Evolutionary conservation across 352 stramenopile species (phyloP), one percentile per base, ranked within the genome.

Genomic region (Globisporangium abappressorium): DNA sequence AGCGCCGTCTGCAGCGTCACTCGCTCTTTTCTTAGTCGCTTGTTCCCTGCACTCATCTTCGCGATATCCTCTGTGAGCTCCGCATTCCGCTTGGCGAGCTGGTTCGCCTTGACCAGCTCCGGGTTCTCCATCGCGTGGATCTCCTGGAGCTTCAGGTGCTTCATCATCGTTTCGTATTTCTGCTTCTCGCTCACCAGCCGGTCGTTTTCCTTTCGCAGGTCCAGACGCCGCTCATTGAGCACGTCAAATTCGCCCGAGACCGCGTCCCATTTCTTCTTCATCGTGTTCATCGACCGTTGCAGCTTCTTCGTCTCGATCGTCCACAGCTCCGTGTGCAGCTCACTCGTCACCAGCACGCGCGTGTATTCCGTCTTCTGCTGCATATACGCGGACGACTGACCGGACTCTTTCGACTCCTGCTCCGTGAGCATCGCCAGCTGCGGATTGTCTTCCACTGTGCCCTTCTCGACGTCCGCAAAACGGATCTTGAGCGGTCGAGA

Each of bases 291-390:
- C 38, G 82, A 84, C 6, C 83, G 78, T 59, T 84, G 62, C 56
- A 94, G 68, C 66, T 95, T 95, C 62, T 92, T 91, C 61, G 86
- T 93, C 69, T 95, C 87, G 63, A 94, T 93, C 24, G 70, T 77
- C 87, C 87, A 95, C 71, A 95, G 89, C 66, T 95, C 87, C 24
- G 79, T 92, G 73, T 92, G 82, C 58, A 95, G 71, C 57, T 95
- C 87, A 46, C 81, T 80, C n/a, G 81, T 89, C 54, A 95, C 87
- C 15, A 92, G 80, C 49, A 93, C 77, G 57, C 85, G 84, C 64
- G 84, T 93, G 66, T 84, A 94, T 58, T 92, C 84, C 60, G 90
- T 73, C 49, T 95, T 94, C 62, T 94, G 84, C 70, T 89, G 74
- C 64, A 92, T 66, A 53, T 93, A 94, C 8, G 80, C 82, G n/a